phyloP scores from a whole-genome alignment of 257 asterid genomes.

The Primulina eburnea region DNA sequence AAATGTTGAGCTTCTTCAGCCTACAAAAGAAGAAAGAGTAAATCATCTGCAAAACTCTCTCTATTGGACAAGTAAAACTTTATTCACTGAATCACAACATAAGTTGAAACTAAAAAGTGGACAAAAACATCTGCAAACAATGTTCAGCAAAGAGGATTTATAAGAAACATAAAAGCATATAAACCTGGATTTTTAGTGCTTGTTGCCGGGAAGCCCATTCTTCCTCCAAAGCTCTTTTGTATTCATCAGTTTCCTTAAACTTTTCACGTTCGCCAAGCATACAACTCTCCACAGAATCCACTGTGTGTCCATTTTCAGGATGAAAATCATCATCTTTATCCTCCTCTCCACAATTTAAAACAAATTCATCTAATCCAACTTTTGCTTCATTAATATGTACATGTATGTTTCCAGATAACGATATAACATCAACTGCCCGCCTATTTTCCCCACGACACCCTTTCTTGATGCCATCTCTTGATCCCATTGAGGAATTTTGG shows the following conservation, averaged over 20 bases:
- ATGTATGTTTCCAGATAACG: constrained; percentile 11
- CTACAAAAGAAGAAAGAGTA: constrained; percentile 31
- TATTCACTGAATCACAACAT: neutral
- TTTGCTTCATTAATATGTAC: constrained; percentile 17
- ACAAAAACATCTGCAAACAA: neutral
- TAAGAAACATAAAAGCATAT: neutral
- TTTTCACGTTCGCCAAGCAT: constrained; percentile 57
- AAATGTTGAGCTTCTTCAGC: constrained; percentile 79
- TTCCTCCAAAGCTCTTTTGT: constrained; percentile 68
- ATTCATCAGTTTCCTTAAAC: constrained; percentile 86
- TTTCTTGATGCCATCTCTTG: constrained; percentile 19
- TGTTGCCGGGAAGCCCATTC: constrained; percentile 74
- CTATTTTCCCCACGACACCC: constrained; percentile 14
- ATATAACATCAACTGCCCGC: constrained; percentile 18
- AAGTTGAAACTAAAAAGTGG: neutral
- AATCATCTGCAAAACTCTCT: neutral
- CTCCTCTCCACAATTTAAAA: constrained; percentile 27
- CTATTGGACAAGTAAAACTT: neutral
- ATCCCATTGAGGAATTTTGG: constrained; percentile 9
- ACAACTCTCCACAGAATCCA: constrained; percentile 25
- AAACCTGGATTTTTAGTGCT: constrained; percentile 70
- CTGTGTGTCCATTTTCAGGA: constrained; percentile 19
- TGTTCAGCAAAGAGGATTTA: neutral
- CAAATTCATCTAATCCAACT: constrained; percentile 19
- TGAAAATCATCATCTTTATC: constrained; percentile 25